A percentile compares a stretch with the other conserved stretches of the same genome.
These are phyloP conservation scores for Dryadomyces sulphureus DNA, from an alignment of 2,329 filamentous ascomycete species.

Conservation along the genomic window DNA sequence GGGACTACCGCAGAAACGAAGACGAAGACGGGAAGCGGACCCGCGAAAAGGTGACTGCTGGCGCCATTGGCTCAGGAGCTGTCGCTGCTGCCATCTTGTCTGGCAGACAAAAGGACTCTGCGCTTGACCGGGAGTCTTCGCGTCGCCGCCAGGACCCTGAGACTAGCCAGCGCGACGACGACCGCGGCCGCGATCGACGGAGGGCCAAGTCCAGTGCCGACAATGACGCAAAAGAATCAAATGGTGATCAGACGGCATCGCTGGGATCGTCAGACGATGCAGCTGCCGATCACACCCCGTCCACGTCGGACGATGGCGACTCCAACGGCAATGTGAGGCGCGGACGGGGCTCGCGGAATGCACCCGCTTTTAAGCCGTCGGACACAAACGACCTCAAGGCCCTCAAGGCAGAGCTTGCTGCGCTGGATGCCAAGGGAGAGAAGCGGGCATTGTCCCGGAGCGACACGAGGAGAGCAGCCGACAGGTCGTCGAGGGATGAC, in stretches of 20 bases:
- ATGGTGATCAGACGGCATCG: neutral
- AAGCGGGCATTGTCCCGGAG: neutral
- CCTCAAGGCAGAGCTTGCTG: slow-evolving; percentile 9
- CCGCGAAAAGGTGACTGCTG: slow-evolving; percentile 32
- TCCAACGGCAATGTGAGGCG: slow-evolving; percentile 18
- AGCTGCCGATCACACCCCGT: neutral
- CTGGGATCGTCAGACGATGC: slow-evolving; percentile 16
- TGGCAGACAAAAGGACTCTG: slow-evolving; percentile 12
- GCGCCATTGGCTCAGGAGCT: slow-evolving; percentile 32
- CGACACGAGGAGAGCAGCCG: neutral
- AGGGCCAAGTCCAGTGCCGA: neutral
- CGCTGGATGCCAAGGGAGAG: slow-evolving; percentile 1
- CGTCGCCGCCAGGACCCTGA: neutral
- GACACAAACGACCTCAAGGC: slow-evolving; percentile 32
- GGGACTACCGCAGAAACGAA: slow-evolving; percentile 14
- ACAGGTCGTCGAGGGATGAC: neutral
- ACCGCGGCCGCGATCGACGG: neutral
- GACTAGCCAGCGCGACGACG: neutral
- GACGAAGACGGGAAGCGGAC: slow-evolving; percentile 18
- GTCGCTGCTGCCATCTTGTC: slow-evolving; percentile 29
- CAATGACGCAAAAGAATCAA: neutral
- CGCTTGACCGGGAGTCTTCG: neutral
- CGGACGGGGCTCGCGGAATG: slow-evolving; percentile 22
- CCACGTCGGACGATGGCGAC: slow-evolving; percentile 23
- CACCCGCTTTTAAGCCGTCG: slow-evolving; percentile 35